These are phyloP conservation scores for Phytophthora chlamydospora DNA, from an alignment of 352 stramenopile genomes.

Conservation along the genomic window DNA sequence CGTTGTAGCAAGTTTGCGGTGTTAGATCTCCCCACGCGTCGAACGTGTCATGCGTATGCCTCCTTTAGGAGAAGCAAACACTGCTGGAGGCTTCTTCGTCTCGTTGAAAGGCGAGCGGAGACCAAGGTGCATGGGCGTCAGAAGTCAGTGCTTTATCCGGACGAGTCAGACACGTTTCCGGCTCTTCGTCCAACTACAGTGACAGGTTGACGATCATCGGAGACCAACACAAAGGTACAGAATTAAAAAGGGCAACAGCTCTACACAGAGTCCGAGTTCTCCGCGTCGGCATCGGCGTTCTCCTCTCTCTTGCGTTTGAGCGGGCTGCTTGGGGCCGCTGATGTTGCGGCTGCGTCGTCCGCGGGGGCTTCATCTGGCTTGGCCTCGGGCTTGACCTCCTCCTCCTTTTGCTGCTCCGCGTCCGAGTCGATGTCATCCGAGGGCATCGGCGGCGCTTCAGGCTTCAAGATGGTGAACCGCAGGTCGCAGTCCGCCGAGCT, in stretches of 20 bases:
- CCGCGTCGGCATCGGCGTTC: slow-evolving; percentile 17
- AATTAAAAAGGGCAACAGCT: slow-evolving; percentile 9
- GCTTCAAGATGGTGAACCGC: slow-evolving; percentile 96
- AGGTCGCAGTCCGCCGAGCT: slow-evolving; percentile 84
- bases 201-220: slow-evolving; percentile 21
- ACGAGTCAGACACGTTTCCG: slow-evolving; percentile 28
- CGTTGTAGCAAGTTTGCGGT: background rate
- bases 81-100: too few relatives aligned
- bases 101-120: background rate
- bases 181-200: slow-evolving; percentile 16
- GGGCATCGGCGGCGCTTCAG: slow-evolving; percentile 35
- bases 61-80: too few relatives aligned
- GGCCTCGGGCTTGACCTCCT: slow-evolving; percentile 3
- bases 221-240: slow-evolving; percentile 17
- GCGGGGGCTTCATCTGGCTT: slow-evolving; percentile 11
- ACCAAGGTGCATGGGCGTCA: background rate
- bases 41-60: too few relatives aligned
- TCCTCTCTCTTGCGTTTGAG: slow-evolving; percentile 40
- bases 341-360: background rate
- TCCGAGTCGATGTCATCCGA: slow-evolving; percentile 31
- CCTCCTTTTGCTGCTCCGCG: slow-evolving; percentile 24
- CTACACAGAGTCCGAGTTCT: slow-evolving; percentile 33
- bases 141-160: slow-evolving; percentile 9
- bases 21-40: too few relatives aligned
- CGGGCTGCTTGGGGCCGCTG: slow-evolving; percentile 16